Evolutionary conservation across 305 asterid genomes (phyloP).

Genomic region (Ilex paraguariensis): DNA sequence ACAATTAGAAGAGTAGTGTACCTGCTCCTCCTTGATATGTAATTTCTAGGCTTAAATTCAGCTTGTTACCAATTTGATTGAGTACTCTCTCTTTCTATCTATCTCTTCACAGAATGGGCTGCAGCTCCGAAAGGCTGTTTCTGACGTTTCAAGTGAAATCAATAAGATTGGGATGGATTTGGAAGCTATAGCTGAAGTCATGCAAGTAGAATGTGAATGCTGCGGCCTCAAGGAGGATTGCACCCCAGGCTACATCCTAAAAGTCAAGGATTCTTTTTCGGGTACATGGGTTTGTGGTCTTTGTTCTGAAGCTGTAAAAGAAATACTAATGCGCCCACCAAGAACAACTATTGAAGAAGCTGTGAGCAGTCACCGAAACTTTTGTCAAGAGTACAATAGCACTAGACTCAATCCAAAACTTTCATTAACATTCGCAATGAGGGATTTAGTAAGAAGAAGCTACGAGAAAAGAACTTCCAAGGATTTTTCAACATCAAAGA

Average conservation of each 20-base stretch:
- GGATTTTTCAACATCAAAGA: constrained; percentile 15
- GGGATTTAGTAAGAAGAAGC: constrained; percentile 36
- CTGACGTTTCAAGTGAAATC: constrained; percentile 33
- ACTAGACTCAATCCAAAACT: constrained; percentile 53
- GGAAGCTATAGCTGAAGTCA: constrained; percentile 21
- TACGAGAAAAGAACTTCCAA: constrained; percentile 16
- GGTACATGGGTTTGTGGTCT: constrained; percentile 64
- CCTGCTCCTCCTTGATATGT: too few species aligned
- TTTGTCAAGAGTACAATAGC: constrained; percentile 40
- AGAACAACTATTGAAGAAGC: constrained; percentile 37
- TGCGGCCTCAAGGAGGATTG: constrained; percentile 57
- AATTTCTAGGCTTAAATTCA: too few species aligned
- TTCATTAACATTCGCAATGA: constrained; percentile 43
- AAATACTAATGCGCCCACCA: constrained; percentile 14
- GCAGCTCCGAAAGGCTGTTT: constrained; percentile 23
- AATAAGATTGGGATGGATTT: constrained; percentile 24
- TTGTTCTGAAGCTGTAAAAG: constrained; percentile 57
- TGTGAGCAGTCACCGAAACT: constrained; percentile 22
- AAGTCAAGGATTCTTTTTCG: constrained; percentile 29
- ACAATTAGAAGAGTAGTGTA: too few species aligned
- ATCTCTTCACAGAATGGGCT: constrained; percentile 20
- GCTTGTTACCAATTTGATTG: too few species aligned
- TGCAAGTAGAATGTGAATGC: constrained; percentile 45
- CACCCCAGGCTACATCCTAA: constrained; percentile 32
- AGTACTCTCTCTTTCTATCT: neutral